phyloP scores from a whole-genome alignment of 2,329 filamentous ascomycete genomes.

The Fusarium sp. region DNA sequence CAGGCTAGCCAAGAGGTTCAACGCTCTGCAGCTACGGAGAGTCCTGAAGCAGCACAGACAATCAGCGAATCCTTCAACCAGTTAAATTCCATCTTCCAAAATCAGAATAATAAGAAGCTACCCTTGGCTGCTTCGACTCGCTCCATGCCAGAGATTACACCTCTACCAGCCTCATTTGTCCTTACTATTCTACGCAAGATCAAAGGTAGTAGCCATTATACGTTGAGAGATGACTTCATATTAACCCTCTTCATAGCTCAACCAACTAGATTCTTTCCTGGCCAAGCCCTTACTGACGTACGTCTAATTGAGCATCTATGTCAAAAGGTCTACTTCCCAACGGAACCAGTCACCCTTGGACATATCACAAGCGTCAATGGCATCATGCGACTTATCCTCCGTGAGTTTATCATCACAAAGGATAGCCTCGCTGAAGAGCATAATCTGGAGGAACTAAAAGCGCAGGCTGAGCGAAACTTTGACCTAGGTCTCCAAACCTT shows the following conservation, averaged over 20 bases:
- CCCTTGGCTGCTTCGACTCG: neutral
- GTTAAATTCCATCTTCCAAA: slow-evolving; percentile 8
- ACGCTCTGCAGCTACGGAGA: slow-evolving; percentile 18
- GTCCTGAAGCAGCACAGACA: slow-evolving; percentile 23
- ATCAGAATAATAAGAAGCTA: neutral
- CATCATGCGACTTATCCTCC: slow-evolving; percentile 13
- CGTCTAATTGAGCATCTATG: slow-evolving; percentile 28
- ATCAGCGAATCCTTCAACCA: slow-evolving; percentile 30
- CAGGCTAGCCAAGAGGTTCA: slow-evolving; percentile 30
- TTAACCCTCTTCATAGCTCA: neutral
- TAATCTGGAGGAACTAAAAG: slow-evolving; percentile 18
- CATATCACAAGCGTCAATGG: slow-evolving; percentile 33
- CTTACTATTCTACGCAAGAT: slow-evolving; percentile 21
- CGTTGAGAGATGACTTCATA: accelerated
- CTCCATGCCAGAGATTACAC: slow-evolving; percentile 2
- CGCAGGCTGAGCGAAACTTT: slow-evolving; percentile 27
- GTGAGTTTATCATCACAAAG: slow-evolving; percentile 23
- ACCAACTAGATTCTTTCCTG: slow-evolving; percentile 21
- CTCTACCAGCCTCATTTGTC: slow-evolving; percentile 17
- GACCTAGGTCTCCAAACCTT: slow-evolving; percentile 31
- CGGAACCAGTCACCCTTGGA: slow-evolving; percentile 25
- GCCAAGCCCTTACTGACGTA: slow-evolving; percentile 19
- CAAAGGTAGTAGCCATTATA: neutral
- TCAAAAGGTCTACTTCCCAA: slow-evolving; percentile 37
- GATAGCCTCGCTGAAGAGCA: slow-evolving; percentile 14